phyloP scores from a whole-genome alignment of 2,329 filamentous ascomycete genomes.

The Trematosphaeria pertusa region DNA sequence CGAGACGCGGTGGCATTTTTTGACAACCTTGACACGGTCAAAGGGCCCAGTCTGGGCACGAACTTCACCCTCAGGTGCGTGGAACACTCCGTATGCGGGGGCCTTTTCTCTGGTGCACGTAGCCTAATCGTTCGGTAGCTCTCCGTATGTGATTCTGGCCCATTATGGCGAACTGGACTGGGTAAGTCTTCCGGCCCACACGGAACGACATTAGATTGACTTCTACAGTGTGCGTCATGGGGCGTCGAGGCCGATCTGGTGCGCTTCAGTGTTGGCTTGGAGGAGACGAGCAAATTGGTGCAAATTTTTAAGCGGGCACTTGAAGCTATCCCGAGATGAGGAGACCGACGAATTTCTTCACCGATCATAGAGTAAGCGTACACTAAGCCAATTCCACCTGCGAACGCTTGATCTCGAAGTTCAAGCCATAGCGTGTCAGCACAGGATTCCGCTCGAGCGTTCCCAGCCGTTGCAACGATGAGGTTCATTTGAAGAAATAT shows the following conservation, averaged over 20 bases:
- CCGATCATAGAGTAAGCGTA: too few species aligned
- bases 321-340: slow-evolving; percentile 54
- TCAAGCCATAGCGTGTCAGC: too few species aligned
- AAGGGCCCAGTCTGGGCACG: slow-evolving; percentile 92
- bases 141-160: slow-evolving; percentile 88
- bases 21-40: slow-evolving; percentile 84
- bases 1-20: slow-evolving; percentile 81
- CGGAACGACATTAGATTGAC: slow-evolving; percentile 13
- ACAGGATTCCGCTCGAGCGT: too few species aligned
- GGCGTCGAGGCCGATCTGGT: slow-evolving; percentile 83
- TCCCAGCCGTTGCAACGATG: too few species aligned
- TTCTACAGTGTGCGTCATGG: slow-evolving; percentile 69
- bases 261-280: slow-evolving; percentile 87
- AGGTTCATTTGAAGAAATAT: too few species aligned
- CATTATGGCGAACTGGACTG: slow-evolving; percentile 94
- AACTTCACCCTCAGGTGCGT: slow-evolving; percentile 84
- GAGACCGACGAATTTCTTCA: neutral
- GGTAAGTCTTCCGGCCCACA: slow-evolving; percentile 56
- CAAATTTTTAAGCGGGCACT: slow-evolving; percentile 73
- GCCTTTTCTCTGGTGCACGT: too few species aligned
- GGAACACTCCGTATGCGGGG: neutral
- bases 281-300: slow-evolving; percentile 73
- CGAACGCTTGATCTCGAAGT: too few species aligned
- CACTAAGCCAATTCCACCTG: neutral
- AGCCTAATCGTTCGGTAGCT: too few species aligned